phyloP scores from a whole-genome alignment of 2,329 filamentous ascomycete species.

The Tolypocladium ovalisporum region DNA sequence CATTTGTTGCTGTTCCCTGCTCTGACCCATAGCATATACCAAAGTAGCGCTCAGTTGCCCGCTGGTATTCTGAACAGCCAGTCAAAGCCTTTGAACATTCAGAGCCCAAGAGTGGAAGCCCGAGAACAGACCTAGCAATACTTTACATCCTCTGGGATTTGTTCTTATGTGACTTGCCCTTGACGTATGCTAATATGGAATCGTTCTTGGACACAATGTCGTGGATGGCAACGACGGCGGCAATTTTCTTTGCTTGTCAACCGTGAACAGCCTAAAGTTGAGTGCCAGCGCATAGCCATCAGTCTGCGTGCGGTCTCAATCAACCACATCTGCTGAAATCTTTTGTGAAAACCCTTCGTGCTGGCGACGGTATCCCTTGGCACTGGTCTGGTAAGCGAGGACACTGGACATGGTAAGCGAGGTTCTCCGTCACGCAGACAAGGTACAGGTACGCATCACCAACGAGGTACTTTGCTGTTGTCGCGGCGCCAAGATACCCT shows the following conservation, averaged over 20 bases:
- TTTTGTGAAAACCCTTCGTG: background rate
- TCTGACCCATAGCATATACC: no score
- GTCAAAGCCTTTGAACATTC: no score
- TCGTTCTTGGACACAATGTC: slow-evolving; percentile 20
- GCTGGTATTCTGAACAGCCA: no score
- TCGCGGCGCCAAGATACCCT: background rate
- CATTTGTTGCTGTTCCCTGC: no score
- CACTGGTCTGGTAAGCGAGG: background rate
- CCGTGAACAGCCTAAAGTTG: background rate
- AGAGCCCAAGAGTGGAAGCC: no score
- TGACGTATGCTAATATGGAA: no score
- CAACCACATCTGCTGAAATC: background rate
- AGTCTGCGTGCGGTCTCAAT: background rate
- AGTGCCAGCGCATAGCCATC: background rate
- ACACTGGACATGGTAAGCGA: background rate
- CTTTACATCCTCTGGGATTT: no score
- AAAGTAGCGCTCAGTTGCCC: no score
- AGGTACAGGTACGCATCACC: background rate
- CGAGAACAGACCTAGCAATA: no score
- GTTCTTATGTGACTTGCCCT: no score
- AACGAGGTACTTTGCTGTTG: background rate
- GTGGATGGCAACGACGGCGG: slow-evolving; percentile 16
- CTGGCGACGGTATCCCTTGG: background rate
- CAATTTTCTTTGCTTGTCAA: background rate
- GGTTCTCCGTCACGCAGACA: background rate